phyloP scores from a whole-genome alignment of 1,139 yeast species.

The Yamadazyma siamensis region DNA sequence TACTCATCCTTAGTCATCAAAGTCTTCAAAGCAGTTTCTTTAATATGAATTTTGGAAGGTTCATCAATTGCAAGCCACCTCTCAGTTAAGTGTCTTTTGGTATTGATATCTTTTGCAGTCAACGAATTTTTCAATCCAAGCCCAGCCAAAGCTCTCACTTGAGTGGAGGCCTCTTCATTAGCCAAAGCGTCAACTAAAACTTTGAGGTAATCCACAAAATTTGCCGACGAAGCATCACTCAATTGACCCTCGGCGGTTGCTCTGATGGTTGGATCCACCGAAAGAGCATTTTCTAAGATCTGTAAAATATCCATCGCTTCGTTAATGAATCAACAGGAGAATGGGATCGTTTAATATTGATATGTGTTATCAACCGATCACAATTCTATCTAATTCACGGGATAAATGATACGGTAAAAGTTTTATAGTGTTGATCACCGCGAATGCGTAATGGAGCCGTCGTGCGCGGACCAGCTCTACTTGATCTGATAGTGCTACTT shows the following conservation, averaged over 20 bases:
- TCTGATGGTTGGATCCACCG: slow-evolving; percentile 67
- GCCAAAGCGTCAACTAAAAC: slow-evolving; percentile 72
- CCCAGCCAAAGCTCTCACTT: slow-evolving; percentile 91
- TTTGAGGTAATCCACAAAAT: slow-evolving; percentile 70
- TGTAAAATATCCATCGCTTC: slow-evolving; percentile 66
- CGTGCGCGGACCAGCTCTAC: too few relatives aligned
- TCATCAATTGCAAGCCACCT: slow-evolving; percentile 62
- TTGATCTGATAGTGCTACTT: too few relatives aligned
- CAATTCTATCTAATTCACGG: neutral
- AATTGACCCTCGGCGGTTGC: slow-evolving; percentile 80
- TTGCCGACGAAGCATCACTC: slow-evolving; percentile 65
- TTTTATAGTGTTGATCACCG: too few relatives aligned
- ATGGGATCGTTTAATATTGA: neutral
- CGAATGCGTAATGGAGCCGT: too few relatives aligned
- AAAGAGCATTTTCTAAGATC: slow-evolving; percentile 74
- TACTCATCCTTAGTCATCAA: slow-evolving; percentile 66
- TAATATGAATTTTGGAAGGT: slow-evolving; percentile 59
- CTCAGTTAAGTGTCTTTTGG: slow-evolving; percentile 50
- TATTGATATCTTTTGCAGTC: slow-evolving; percentile 65
- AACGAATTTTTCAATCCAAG: slow-evolving; percentile 83
- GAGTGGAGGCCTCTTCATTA: slow-evolving; percentile 62
- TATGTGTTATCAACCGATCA: neutral
- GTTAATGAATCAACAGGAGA: neutral
- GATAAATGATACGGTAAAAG: slow-evolving; percentile 1
- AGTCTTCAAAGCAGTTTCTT: slow-evolving; percentile 61